A percentile compares a stretch with the other conserved stretches of the same genome.
Conservation (phyloP, 495 filamentous ascomycete species). For the Aspergillus avenaceus region DNA sequence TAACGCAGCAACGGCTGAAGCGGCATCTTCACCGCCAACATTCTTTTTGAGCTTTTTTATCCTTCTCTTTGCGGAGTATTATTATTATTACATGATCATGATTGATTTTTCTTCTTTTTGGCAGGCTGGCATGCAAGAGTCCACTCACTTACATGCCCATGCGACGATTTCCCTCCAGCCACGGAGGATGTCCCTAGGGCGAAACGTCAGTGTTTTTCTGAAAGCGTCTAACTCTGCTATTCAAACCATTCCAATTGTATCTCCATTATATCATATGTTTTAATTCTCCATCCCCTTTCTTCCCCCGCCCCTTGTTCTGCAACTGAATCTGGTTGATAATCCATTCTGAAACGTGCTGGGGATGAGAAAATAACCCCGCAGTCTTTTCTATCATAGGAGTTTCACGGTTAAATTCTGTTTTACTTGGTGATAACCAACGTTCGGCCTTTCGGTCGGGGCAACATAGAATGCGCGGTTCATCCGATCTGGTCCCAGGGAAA, state of each 20-base stretch:
- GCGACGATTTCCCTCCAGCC: too few species aligned
- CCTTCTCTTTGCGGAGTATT: not conserved
- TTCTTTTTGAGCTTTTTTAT: constrained; percentile 8
- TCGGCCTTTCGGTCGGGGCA: not conserved
- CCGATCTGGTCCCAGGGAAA: not conserved
- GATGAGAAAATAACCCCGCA: not conserved
- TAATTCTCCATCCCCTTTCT: not conserved
- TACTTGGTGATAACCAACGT: not conserved
- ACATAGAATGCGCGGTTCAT: not conserved
- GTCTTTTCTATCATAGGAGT: too few species aligned
- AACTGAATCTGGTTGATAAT: not conserved
- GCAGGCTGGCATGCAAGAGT: not conserved
- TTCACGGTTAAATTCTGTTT: too few species aligned
- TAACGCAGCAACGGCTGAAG: constrained; percentile 5
- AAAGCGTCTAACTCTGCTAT: constrained; percentile 7
- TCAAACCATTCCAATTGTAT: constrained; percentile 8
- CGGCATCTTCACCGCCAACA: constrained; percentile 19
- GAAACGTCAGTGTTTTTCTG: not conserved
- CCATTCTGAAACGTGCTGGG: not conserved
- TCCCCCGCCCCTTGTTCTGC: not conserved
- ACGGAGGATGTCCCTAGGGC: constrained; percentile 3
- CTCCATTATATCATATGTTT: constrained; percentile 4
- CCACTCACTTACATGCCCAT: constrained; percentile 6
- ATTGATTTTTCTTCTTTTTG: too few species aligned
- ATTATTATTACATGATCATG: too few species aligned